Evolutionary conservation across 768 basidiomycete species (phyloP).

Genomic region (Rubroboletus satanas): DNA sequence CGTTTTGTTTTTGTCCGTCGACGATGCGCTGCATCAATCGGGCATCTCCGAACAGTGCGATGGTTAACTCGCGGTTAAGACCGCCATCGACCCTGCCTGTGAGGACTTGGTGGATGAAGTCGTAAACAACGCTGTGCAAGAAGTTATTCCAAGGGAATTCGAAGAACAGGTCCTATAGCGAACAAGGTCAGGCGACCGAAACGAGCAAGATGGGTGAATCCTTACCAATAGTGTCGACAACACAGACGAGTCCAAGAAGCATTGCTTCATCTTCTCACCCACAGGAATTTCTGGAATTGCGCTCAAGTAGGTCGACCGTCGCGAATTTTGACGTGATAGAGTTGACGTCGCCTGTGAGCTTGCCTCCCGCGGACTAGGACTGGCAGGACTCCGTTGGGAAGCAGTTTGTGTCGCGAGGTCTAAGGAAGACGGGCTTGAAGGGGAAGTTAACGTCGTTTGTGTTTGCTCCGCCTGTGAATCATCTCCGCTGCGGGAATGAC

Average conservation of each 20-base stretch:
- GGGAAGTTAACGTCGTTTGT: conserved; percentile 27
- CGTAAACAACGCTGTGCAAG: conserved; percentile 93
- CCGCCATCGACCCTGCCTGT: conserved; percentile 83
- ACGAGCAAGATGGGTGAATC: conserved; percentile 9
- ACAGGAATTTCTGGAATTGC: conserved; percentile 44
- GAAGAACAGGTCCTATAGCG: conserved; percentile 82
- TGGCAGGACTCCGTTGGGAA: conserved; percentile 24
- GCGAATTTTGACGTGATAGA: conserved; percentile 54
- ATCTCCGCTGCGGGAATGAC: conserved; percentile 21
- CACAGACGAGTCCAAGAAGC: conserved; percentile 71
- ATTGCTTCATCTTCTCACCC: conserved; percentile 78
- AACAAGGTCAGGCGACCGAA: neutral
- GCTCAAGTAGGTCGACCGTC: conserved; percentile 39
- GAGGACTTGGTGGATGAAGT: conserved; percentile 91
- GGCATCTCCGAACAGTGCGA: conserved; percentile 85
- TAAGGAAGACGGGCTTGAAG: conserved; percentile 30
- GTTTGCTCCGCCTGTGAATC: conserved; percentile 35
- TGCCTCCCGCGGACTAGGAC: conserved; percentile 29
- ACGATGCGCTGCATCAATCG: conserved; percentile 81
- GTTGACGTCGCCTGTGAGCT: conserved; percentile 36
- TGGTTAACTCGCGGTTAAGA: conserved; percentile 77
- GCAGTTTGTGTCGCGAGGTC: conserved; percentile 28
- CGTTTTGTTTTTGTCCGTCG: conserved; percentile 79
- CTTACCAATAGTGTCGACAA: conserved; percentile 75
- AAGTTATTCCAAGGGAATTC: conserved; percentile 98